Percentiles rank a stretch among this genome's conserved stretches.
Conservation (phyloP, 2,329 filamentous ascomycete species). For the Fusarium sp. region DNA sequence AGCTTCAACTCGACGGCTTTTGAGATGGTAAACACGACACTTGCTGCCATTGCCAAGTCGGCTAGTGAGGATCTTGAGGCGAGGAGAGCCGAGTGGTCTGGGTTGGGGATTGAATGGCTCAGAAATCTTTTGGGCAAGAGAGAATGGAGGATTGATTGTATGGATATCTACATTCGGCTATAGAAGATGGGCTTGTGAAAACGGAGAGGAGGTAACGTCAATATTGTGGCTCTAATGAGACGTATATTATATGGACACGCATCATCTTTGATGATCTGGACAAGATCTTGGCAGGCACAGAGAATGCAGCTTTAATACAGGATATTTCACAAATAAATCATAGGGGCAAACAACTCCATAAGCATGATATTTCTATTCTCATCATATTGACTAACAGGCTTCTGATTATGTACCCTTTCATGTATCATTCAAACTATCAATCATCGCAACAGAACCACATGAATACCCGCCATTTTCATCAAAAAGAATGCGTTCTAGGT, state of each 20-base stretch:
- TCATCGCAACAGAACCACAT: slow-evolving; percentile 31
- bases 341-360: neutral
- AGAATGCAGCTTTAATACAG: slow-evolving; percentile 15
- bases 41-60: slow-evolving; percentile 73
- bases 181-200: slow-evolving; percentile 51
- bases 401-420: slow-evolving; percentile 42
- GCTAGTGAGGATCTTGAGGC: slow-evolving; percentile 72
- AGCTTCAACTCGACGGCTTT: slow-evolving; percentile 62
- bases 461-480: slow-evolving; percentile 36
- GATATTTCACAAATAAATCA: slow-evolving; percentile 8
- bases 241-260: slow-evolving; percentile 13
- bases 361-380: slow-evolving; percentile 38
- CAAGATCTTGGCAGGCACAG: neutral
- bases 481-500: slow-evolving; percentile 43
- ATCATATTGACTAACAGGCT: slow-evolving; percentile 30
- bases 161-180: slow-evolving; percentile 87
- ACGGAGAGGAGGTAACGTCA: neutral
- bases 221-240: slow-evolving; percentile 9
- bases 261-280: neutral
- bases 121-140: slow-evolving; percentile 82
- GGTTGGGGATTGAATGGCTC: slow-evolving; percentile 87
- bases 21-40: slow-evolving; percentile 75
- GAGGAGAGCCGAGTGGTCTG: slow-evolving; percentile 74
- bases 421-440: slow-evolving; percentile 42
- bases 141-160: slow-evolving; percentile 91